Evolutionary conservation across 2,329 filamentous ascomycete species (phyloP), one percentile per base, ranked within the genome.

Genomic region (Ustilaginoidea virens): DNA sequence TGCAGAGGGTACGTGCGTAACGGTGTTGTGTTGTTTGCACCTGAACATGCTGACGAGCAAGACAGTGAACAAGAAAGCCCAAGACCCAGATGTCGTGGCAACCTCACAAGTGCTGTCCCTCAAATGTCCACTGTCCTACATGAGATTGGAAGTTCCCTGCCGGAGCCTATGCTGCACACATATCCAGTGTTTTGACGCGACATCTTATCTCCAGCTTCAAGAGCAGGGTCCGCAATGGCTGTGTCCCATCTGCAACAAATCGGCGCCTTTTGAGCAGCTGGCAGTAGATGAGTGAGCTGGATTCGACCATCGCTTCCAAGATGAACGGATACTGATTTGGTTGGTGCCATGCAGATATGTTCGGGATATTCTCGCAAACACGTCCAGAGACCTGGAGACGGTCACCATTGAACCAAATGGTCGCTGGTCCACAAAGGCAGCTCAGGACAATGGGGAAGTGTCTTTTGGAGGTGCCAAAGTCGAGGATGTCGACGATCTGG

Each of bases 161-260:
- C 75, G 90, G 19, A 81, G 81, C 4, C 65, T 73, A 3, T 56
- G 74, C 19, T 98, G 90, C 56, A 77, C 71, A 3, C 90, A 98
- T 50, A 80, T 90, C 16, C 83, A 92, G 47, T 98, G 90, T 49
- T 98, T 96, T 42, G 90, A 98, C 50, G 87, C 80, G 3, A 77
- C 73, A 3, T 92, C 83, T 2, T 98, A 94, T 48, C 64, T 98
- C 13, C 82, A 93, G 43, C 58, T 98, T 17, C 87, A 96, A 49
- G 85, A 96, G 49, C 90, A 98, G 58, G 87, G 83, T 0, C 90
- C 90, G 0, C 92, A 90, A 12, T 98, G 90, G 90, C 65, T 74
- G n/a, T 98, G 90, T 45, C 90, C 90, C 1, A 77, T 94, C 14
- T 98, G 90, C 59, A 87, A 78, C 52, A 92, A 86, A 45, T 56